Conservation (phyloP, 495 filamentous ascomycete genomes). For the Hypoxylon intermedium region DNA sequence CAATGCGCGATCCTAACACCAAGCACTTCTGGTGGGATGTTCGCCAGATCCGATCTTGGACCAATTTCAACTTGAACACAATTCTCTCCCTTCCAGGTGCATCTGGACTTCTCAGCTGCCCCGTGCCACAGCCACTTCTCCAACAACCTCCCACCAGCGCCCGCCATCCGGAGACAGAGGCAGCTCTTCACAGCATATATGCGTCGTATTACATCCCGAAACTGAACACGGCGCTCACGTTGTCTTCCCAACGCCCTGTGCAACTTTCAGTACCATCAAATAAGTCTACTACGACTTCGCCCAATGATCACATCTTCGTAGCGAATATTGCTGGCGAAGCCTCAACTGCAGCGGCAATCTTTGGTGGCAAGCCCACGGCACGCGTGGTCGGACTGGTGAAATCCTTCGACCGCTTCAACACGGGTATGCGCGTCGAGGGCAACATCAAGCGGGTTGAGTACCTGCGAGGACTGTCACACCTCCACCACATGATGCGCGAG, state of each 20-base stretch:
- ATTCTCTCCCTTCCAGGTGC: slow-evolving; percentile 78
- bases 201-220: slow-evolving; percentile 75
- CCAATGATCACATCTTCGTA: slow-evolving; percentile 67
- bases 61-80: slow-evolving; percentile 72
- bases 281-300: slow-evolving; percentile 57
- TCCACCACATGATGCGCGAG: slow-evolving; percentile 90
- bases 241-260: slow-evolving; percentile 68
- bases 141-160: slow-evolving; percentile 62
- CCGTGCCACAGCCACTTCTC: slow-evolving; percentile 68
- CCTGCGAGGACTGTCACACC: slow-evolving; percentile 78
- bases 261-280: slow-evolving; percentile 63
- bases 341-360: slow-evolving; percentile 61
- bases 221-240: slow-evolving; percentile 76
- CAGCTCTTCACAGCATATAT: slow-evolving; percentile 72
- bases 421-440: slow-evolving; percentile 83
- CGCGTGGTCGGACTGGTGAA: slow-evolving; percentile 88
- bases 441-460: slow-evolving; percentile 84
- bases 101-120: slow-evolving; percentile 72
- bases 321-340: slow-evolving; percentile 63
- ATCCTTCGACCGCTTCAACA: slow-evolving; percentile 91
- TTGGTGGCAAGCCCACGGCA: slow-evolving; percentile 73
- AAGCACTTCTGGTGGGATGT: slow-evolving; percentile 96
- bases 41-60: slow-evolving; percentile 83
- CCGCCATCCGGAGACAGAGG: slow-evolving; percentile 75
- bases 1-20: slow-evolving; percentile 70